Percentiles rank a stretch among this genome's conserved stretches.
phyloP scores from a whole-genome alignment of 108 stramenopile species.

The Conticribra guillardii region DNA sequence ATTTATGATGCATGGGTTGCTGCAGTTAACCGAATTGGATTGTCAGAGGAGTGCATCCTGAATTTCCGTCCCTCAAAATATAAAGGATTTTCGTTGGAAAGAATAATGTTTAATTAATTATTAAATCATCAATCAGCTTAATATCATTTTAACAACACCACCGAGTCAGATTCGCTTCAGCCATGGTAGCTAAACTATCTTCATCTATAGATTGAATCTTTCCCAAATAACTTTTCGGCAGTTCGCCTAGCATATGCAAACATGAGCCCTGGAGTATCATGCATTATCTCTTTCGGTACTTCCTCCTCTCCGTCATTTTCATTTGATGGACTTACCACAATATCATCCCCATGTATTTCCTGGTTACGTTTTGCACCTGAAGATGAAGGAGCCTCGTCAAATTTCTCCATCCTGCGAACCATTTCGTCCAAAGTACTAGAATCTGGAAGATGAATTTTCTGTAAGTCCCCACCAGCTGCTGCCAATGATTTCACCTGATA shows the following conservation, averaged over 20 bases:
- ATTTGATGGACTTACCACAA: not conserved
- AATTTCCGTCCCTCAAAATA: not conserved
- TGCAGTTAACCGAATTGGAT: conserved; percentile 23
- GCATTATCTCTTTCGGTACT: conserved; percentile 2
- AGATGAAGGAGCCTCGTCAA: conserved; percentile 44
- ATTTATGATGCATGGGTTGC: conserved; percentile 39
- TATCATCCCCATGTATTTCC: not conserved
- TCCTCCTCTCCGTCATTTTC: not conserved
- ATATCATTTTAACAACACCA: too few relatives aligned
- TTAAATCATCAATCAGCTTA: too few relatives aligned
- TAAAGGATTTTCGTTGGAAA: conserved; percentile 22
- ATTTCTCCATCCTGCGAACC: conserved; percentile 40
- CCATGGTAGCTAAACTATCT: not conserved
- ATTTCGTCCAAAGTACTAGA: conserved; percentile 35
- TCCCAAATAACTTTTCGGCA: conserved; percentile 42
- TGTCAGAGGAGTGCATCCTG: not conserved
- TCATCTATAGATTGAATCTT: conserved; percentile 39
- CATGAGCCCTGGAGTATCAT: conserved; percentile 44
- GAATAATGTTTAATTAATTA: too few relatives aligned
- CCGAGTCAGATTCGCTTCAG: not conserved
- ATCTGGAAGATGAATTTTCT: conserved; percentile 40
- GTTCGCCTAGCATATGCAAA: conserved; percentile 48
- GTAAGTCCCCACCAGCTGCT: conserved; percentile 43
- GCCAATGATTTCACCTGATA: conserved; percentile 44
- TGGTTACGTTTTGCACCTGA: not conserved